Evolutionary conservation across 164 flowering plant species (phyloP), one percentile per base, ranked within the genome.

Genomic region (Magnolia sinica): DNA sequence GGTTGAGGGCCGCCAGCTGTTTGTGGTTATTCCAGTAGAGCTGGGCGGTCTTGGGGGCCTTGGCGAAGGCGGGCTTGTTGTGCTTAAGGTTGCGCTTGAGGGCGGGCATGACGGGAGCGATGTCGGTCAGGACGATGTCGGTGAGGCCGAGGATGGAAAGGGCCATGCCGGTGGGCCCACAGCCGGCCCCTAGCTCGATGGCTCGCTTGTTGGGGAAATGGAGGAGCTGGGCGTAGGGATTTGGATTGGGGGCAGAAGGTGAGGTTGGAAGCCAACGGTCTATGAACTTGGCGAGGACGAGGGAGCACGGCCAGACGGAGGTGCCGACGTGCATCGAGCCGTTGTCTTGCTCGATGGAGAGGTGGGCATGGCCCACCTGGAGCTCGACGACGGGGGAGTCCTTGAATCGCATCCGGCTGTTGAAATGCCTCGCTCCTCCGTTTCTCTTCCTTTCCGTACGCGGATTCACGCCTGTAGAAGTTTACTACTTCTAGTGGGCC

Each of bases 271-370:
- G 72, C 96, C 96, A 92, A 72, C 97, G 98, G 27, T 94, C 98
- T 76, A 83, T 84, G 92, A 96, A 96, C 72, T 96, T 96, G 89
- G 89, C 92, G 80, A 96, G 95, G 85, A 96, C 91, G 73, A 96
- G 90, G 29, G 99, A 94, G 78, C 93, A 89, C 2, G 96, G 97
- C 99, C 98, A 96, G 50, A 96, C 97, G 85, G 93, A 86, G 80
- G 99, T 96, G 83, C 99, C 96, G 59, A 96, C 98, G 90, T 96
- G 97, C 87, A 96, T 84, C 65, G 98, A 89, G 27, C 82, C 87
- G 76, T 95, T 96, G 91, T 93, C 98, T 83, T 95, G 98, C 74
- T 92, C 89, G 84, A 96, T 69, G 11, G 92, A 87, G 68, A 96
- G 92, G 82, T 18, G 66, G 22, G 83, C 24, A 73, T 76, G 68